These are phyloP conservation scores for Mortierella hygrophila DNA, from an alignment of 192 early-diverging fungal genomes.

Conservation along the genomic window DNA sequence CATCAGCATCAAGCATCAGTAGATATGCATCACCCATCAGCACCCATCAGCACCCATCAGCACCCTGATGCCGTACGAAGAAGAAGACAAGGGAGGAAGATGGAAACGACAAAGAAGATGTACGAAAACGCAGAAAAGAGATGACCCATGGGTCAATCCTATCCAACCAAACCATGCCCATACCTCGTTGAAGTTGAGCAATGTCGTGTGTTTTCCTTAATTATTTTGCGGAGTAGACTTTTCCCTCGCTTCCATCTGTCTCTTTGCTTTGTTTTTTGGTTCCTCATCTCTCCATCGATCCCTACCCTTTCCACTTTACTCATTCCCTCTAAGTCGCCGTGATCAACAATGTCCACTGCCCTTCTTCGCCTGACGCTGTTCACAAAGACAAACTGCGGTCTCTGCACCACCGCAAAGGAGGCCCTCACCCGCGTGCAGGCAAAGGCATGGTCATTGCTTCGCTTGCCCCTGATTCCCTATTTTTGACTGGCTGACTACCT, in stretches of 20 bases:
- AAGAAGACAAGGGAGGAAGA: too few species aligned
- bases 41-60: too few species aligned
- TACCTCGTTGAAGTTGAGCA: not conserved
- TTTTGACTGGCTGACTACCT: not conserved
- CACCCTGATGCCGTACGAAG: too few species aligned
- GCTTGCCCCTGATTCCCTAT: not conserved
- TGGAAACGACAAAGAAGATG: too few species aligned
- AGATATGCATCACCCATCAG: too few species aligned
- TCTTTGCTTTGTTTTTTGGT: not conserved
- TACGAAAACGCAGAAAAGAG: too few species aligned
- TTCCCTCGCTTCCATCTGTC: slow-evolving; percentile 6
- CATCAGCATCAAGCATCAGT: too few species aligned
- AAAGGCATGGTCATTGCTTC: slow-evolving; percentile 44
- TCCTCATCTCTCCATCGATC: not conserved
- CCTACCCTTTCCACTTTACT: not conserved
- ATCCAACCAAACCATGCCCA: not conserved
- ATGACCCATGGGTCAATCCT: too few species aligned
- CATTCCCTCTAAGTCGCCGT: not conserved
- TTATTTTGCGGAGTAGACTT: not conserved
- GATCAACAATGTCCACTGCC: slow-evolving; percentile 21
- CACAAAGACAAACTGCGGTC: slow-evolving; percentile 62
- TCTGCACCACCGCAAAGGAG: slow-evolving; percentile 64
- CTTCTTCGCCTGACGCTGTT: slow-evolving; percentile 59
- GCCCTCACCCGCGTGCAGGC: slow-evolving; percentile 57
- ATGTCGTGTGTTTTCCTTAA: not conserved